These are phyloP conservation scores for Pistacia integerrima DNA, from an alignment of 345 rosid species.

Conservation along the genomic window DNA sequence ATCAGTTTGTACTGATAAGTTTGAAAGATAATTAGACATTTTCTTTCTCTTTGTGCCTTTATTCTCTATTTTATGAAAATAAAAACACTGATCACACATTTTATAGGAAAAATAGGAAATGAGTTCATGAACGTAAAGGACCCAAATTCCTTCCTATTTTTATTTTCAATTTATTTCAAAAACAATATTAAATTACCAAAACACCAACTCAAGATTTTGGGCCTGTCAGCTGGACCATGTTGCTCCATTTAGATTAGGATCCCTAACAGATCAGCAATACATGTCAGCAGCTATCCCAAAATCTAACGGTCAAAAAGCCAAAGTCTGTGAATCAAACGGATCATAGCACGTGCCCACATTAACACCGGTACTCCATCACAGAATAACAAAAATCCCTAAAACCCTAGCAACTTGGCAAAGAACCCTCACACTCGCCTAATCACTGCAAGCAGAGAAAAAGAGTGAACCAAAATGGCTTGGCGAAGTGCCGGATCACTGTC, in stretches of 20 bases:
- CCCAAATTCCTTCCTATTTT: too few relatives aligned
- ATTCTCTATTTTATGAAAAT: too few relatives aligned
- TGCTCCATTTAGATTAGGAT: background rate
- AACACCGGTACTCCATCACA: background rate
- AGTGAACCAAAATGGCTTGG: slow-evolving; percentile 44
- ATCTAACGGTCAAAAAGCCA: background rate
- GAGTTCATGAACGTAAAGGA: too few relatives aligned
- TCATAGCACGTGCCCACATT: background rate
- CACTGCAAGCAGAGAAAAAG: background rate
- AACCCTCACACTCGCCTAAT: slow-evolving; percentile 1
- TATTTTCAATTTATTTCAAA: too few relatives aligned
- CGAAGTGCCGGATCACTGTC: slow-evolving; percentile 51
- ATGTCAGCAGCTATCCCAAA: background rate
- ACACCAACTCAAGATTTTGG: background rate
- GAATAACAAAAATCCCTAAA: slow-evolving; percentile 3
- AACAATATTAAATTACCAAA: too few relatives aligned
- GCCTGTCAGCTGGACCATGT: background rate
- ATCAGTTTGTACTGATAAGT: too few relatives aligned
- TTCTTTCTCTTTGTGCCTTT: background rate
- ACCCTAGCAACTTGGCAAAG: background rate
- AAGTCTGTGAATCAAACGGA: background rate
- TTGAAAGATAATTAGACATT: background rate
- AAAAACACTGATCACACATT: too few relatives aligned
- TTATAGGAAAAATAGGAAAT: too few relatives aligned
- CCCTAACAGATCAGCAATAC: background rate